A percentile compares a stretch with the other conserved stretches of the same genome.
phyloP scores from a whole-genome alignment of 2,329 filamentous ascomycete species.

The Trichoderma oligosporum region DNA sequence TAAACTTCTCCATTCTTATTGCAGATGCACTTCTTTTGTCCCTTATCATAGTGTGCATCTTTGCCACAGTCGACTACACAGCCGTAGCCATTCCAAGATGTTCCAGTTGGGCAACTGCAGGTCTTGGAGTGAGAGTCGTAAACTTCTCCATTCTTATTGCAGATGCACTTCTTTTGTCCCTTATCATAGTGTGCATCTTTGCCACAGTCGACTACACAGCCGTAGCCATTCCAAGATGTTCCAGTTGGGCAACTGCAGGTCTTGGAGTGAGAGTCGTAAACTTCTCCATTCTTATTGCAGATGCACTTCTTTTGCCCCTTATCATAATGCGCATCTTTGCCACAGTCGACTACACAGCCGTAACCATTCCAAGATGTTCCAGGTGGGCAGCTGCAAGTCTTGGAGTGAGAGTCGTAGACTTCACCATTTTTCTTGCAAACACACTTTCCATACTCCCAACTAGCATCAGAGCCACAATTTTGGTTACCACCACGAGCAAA shows the following conservation, averaged over 20 bases:
- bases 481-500: not conserved
- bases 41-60: constrained; percentile 18
- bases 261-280: constrained; percentile 11
- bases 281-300: constrained; percentile 3
- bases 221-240: not conserved
- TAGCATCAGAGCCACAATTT: constrained; percentile 17
- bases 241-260: constrained; percentile 7
- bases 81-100: constrained; percentile 13
- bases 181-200: constrained; percentile 7
- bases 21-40: constrained; percentile 18
- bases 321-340: constrained; percentile 8
- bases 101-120: constrained; percentile 13
- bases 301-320: constrained; percentile 7
- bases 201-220: constrained; percentile 13
- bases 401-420: constrained; percentile 9
- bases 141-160: constrained; percentile 19
- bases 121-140: constrained; percentile 17
- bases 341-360: constrained; percentile 3
- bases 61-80: constrained; percentile 17
- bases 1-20: constrained; percentile 14
- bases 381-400: constrained; percentile 18
- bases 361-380: constrained; percentile 15
- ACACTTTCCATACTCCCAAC: constrained; percentile 13
- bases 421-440: constrained; percentile 17
- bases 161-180: constrained; percentile 12